These are phyloP conservation scores for Cladosporium sp. DNA, from an alignment of 2,329 filamentous ascomycete genomes.

Conservation along the genomic window DNA sequence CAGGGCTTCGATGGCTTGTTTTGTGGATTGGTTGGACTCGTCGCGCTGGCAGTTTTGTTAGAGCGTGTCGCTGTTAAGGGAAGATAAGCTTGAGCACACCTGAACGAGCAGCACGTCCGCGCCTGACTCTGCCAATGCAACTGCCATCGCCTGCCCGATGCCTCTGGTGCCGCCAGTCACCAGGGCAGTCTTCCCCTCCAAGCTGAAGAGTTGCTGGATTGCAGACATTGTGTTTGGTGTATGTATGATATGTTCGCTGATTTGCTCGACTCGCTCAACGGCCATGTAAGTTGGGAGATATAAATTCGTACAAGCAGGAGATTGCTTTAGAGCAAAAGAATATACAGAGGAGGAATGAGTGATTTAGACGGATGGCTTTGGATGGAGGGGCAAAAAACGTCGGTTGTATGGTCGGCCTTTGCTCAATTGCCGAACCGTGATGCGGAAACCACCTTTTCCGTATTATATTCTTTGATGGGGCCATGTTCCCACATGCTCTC, in stretches of 20 bases:
- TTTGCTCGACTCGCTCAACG: constrained; percentile 12
- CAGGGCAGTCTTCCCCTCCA: constrained; percentile 51
- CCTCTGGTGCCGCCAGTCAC: constrained; percentile 53
- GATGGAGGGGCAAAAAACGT: constrained; percentile 18
- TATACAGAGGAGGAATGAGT: neutral
- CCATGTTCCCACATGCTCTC: neutral
- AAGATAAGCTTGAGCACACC: constrained; percentile 31
- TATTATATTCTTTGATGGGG: constrained; percentile 13
- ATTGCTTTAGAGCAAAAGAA: neutral
- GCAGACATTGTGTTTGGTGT: constrained; percentile 24
- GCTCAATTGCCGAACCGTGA: constrained; percentile 6
- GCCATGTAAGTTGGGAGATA: neutral
- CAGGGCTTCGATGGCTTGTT: constrained; percentile 61
- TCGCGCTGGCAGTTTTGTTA: constrained; percentile 49
- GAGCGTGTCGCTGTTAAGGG: neutral
- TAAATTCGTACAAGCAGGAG: neutral
- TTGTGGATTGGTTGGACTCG: constrained; percentile 57
- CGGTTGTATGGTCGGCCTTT: constrained; percentile 12
- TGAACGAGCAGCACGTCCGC: constrained; percentile 54
- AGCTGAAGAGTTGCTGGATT: constrained; percentile 48
- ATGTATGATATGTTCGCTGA: neutral
- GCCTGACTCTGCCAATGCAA: constrained; percentile 53
- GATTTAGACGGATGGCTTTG: neutral
- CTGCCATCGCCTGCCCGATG: constrained; percentile 53
- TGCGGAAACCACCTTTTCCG: constrained; percentile 5